Base-by-base conservation (phyloP, 805 yeast genomes). In the Candida manassasensis region DNA sequence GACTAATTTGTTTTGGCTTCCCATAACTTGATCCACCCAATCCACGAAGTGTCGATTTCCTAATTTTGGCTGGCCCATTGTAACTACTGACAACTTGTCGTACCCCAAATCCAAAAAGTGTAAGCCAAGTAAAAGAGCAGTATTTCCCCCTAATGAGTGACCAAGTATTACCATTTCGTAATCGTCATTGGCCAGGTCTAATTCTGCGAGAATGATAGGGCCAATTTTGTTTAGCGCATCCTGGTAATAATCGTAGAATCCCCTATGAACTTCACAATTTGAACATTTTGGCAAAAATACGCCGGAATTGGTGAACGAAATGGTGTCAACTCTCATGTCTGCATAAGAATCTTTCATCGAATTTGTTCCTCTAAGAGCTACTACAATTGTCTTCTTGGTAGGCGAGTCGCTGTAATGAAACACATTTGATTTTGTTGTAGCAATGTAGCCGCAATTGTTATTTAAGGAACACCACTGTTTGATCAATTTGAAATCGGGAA, bases 31-130 rank as follows among this genome's bases (percentile, higher is more conserved):
- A 36, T 65, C 69, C 3, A 55, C 56, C 67, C 69, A 68, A 3
- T 42, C 32, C 1, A 57, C 55, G 36, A 69, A 66, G n/a, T 47
- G 48, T 12, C 46, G 38, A 42, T 69, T 68, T 2, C 74, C 75
- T 5, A 65, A 38, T 15, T 64, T 50, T 0, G 75, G 75, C 45
- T 60, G 73, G 2, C 73, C 75, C 63, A 67, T 55, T 1, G 73
- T 67, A 4, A 66, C 57, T 26, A 69, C 30, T 1, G 55, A 50
- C 26, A 57, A 32, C 15, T 52, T 50, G 12, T 57, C 51, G 36
- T 46, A 57, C 2, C 69, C 68, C 34, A 54, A 39, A 38, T 60
- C 66, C 8, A 61, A 45, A 35, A 54, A 60, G 36, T 65, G 61
- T 11, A 67, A 46, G 5, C 61, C 61, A 9, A 68, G 40, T 2